phyloP scores from a whole-genome alignment of 352 stramenopile species.

The Globisporangium spinosum region DNA sequence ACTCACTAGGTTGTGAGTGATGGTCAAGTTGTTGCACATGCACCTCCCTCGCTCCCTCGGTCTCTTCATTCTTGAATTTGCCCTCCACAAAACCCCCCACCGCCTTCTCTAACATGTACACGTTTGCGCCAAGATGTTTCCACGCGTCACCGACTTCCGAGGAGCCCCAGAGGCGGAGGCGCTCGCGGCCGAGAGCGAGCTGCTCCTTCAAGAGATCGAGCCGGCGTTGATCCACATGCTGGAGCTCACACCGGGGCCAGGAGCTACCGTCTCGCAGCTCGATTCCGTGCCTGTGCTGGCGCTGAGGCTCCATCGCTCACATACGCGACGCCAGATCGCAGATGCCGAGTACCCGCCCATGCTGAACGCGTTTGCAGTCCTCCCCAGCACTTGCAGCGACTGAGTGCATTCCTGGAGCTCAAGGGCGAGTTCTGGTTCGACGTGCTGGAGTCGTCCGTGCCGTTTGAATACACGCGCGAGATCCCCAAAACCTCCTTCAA shows the following conservation, averaged over 20 bases:
- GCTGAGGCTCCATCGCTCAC: neutral
- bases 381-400: constrained; percentile 1
- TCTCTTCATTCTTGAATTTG: no score
- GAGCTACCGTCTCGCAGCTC: neutral
- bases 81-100: no score
- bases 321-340: neutral
- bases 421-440: constrained; percentile 14
- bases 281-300: neutral
- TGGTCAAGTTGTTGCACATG: no score
- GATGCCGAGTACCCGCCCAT: neutral
- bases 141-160: neutral
- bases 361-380: constrained; percentile 1
- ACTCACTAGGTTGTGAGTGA: no score
- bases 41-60: no score
- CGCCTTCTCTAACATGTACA: no score
- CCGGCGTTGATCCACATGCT: neutral
- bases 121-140: no score
- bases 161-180: neutral
- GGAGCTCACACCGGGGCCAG: neutral
- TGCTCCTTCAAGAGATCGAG: neutral
- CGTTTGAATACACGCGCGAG: neutral
- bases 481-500: neutral
- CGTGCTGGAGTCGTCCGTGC: constrained; percentile 6
- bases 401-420: constrained; percentile 3
- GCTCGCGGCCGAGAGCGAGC: constrained; percentile 2